Evolutionary conservation across 805 yeast genomes (phyloP), one percentile per base, ranked within the genome.

Genomic region (Middelhovenomyces tepae): DNA sequence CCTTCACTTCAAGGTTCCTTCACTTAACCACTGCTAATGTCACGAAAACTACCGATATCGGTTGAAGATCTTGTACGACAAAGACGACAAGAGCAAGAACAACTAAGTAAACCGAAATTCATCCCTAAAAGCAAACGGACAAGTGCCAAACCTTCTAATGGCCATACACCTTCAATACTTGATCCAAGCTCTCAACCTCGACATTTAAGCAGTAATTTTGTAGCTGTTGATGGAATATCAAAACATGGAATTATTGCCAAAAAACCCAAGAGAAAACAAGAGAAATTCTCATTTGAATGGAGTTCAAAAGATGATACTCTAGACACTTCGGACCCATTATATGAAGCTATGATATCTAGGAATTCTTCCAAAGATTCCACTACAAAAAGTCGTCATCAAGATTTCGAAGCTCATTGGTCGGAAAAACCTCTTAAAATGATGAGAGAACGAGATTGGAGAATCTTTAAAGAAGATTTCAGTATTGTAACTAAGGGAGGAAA

Each of bases 401-500:
- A n/a, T n/a, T n/a, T n/a, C n/a, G 45, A 44, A n/a, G 22, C 47
- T 7, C 76, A 67, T 36, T 91, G 97, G 97, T 57, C 73, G 0
- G 65, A 73, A 25, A 91, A 89, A 47, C 53, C 69, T 0, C 55
- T 75, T 2, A 54, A 55, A 0, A 65, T 71, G 25, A 86, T 89
- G 97, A 71, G 72, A 0, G 61, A 66, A 1, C 64, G 96, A 42
- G 97, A 91, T 54, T 89, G 97, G 97, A 66, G 95, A 37, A 78
- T 85, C 21, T 63, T 89, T 53, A 70, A 69, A 42, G 93, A 84
- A 46, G 95, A 87, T 44, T 82, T 62, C 51, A 70, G 70, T 43
- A 83, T 89, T 15, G 59, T 65, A 1, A 61, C 73, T 1, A 75
- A 71, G 43, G 73, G 75, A 1, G 51, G 53, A 7, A 39, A 48